Evolutionary conservation across 1,284 basidiomycete species (phyloP).

Genomic region (Moniliophthora roreri): DNA sequence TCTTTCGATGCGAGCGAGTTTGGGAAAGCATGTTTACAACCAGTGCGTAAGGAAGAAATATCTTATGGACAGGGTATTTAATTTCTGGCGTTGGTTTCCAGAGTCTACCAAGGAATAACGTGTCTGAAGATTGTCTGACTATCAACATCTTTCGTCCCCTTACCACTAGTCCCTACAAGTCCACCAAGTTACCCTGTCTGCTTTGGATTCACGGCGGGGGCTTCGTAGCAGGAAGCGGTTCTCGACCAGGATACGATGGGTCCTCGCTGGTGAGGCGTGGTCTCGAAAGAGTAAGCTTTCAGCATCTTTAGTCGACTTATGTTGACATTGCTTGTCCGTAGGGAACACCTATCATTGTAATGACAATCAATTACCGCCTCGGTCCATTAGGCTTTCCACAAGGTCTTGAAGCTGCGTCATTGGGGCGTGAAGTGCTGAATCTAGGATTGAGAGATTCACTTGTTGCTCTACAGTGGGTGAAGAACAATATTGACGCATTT

Average conservation of each 20-base stretch:
- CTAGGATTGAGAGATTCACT: slow-evolving; percentile 2
- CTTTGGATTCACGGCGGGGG: slow-evolving; percentile 10
- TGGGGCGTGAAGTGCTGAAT: neutral
- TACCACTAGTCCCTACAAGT: no score
- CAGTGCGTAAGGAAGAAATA: neutral
- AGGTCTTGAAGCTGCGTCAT: slow-evolving; percentile 27
- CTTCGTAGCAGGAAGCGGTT: neutral
- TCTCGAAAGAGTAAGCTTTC: neutral
- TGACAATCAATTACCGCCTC: slow-evolving; percentile 29
- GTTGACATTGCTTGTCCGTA: slow-evolving; percentile 15
- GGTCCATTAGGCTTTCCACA: slow-evolving; percentile 25
- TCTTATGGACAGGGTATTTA: no score
- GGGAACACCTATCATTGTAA: slow-evolving; percentile 56
- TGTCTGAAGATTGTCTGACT: slow-evolving; percentile 1
- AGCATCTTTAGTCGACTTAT: neutral
- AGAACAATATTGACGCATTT: slow-evolving; percentile 9
- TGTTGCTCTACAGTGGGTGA: slow-evolving; percentile 7
- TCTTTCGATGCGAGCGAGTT: slow-evolving; percentile 5
- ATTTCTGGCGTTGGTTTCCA: neutral
- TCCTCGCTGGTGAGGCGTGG: neutral
- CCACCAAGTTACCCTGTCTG: neutral
- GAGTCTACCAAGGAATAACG: no score
- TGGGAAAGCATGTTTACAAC: slow-evolving; percentile 8
- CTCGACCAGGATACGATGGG: slow-evolving; percentile 1
- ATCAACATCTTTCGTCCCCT: neutral